phyloP scores from a whole-genome alignment of 805 yeast genomes.

The Nakazawaea populi region DNA sequence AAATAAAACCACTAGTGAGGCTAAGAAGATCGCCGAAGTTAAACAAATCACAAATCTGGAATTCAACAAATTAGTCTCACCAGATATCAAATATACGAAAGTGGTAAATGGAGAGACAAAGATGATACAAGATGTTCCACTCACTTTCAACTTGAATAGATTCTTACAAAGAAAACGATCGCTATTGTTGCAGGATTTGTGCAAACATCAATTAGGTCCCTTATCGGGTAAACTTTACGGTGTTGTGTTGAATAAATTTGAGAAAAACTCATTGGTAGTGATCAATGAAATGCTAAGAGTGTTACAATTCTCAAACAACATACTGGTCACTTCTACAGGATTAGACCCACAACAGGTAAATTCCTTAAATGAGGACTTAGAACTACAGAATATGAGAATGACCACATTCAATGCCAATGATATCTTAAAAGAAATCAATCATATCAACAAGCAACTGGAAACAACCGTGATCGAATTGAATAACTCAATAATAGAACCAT shows the following conservation, averaged over 20 bases:
- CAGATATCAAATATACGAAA: constrained; percentile 2
- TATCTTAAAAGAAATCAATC: constrained; percentile 23
- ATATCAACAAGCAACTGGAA: background rate
- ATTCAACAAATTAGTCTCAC: constrained; percentile 26
- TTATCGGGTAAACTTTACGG: constrained; percentile 61
- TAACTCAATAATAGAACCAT: constrained; percentile 6
- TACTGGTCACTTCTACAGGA: constrained; percentile 25
- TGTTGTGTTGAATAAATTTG: constrained; percentile 50
- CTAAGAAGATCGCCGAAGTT: constrained; percentile 55
- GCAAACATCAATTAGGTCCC: constrained; percentile 63
- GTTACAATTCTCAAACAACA: constrained; percentile 23
- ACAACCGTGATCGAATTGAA: background rate
- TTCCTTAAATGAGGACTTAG: constrained; percentile 19
- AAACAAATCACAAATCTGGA: constrained; percentile 44
- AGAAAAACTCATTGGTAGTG: constrained; percentile 41
- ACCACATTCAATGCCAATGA: constrained; percentile 38
- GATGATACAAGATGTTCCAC: constrained; percentile 42
- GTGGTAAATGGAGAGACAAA: constrained; percentile 22
- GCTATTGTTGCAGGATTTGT: constrained; percentile 54
- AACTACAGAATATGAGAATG: constrained; percentile 29
- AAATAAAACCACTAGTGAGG: constrained; percentile 36
- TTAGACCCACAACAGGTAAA: constrained; percentile 20
- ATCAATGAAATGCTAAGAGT: constrained; percentile 16
- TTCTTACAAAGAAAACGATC: constrained; percentile 65
- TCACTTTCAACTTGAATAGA: constrained; percentile 60